A percentile compares a stretch with the other conserved stretches of the same genome.
These are phyloP conservation scores for Strobilomyces dryophilus DNA, from an alignment of 768 basidiomycete genomes.

Conservation along the genomic window DNA sequence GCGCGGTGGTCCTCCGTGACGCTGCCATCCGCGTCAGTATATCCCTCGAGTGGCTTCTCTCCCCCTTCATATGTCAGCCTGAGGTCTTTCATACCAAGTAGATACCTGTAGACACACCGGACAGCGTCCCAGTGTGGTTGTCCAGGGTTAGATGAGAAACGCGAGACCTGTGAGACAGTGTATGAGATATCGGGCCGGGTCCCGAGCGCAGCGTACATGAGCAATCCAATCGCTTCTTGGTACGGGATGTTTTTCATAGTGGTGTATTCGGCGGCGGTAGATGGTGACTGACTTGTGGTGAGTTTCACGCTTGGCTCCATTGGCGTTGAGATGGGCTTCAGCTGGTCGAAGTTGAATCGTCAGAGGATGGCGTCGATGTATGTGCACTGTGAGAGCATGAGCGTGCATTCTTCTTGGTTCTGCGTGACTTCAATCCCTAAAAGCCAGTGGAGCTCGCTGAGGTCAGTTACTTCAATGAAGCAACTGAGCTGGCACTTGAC, in stretches of 20 bases:
- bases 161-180: background rate
- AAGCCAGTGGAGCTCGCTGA: no score
- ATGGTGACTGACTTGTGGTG: conserved; percentile 16
- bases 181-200: conserved; percentile 9
- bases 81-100: background rate
- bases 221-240: no score
- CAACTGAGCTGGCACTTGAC: background rate
- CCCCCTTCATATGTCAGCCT: no score
- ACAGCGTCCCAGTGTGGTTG: background rate
- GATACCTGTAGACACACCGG: no score
- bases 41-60: background rate
- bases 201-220: background rate
- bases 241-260: conserved; percentile 16
- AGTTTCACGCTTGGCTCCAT: conserved; percentile 14
- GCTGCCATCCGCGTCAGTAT: no score
- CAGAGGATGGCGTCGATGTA: conserved; percentile 33
- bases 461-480: no score
- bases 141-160: background rate
- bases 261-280: conserved; percentile 14
- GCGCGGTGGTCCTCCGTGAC: no score
- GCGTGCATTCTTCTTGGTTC: background rate
- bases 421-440: background rate
- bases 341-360: conserved; percentile 25
- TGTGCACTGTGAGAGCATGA: background rate
- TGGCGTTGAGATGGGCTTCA: background rate